Evolutionary conservation across 1,284 basidiomycete species (phyloP), one percentile per base, ranked within the genome.

Genomic region (Anthracocystis panici-leucophaei): DNA sequence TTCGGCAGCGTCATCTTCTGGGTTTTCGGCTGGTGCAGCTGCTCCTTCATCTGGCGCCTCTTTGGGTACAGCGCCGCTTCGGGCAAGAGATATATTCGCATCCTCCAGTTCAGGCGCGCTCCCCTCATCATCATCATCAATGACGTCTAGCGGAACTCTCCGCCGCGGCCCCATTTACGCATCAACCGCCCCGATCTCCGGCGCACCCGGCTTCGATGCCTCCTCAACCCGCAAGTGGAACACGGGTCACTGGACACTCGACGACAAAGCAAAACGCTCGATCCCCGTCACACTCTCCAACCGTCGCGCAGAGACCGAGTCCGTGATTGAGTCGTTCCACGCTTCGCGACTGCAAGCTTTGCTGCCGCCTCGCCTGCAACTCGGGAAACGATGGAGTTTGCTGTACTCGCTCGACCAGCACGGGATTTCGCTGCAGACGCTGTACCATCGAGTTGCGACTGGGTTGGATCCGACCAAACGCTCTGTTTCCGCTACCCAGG

Each of bases 331-430:
- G 23, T 18, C 57, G 1, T 81, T 75, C 64, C 82, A 82, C 49
- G 81, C 83, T 7, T 61, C 80, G 9, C 73, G 74, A 0, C 8
- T 84, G 14, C 82, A 84, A 54, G 77, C 81, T 5, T 31, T 63
- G 18, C 64, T 98, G 1, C 93, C 96, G 0, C 90, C 94, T 0
- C 89, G 97, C 18, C 89, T 91, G 18, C 91, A 92, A 5, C 89
- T 98, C 5, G 89, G 92, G 0, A 88, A 89, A 7, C 87, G 88
- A n/a, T 98, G 96, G 96, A 89, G 89, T 0, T 88, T 98, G 3
- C 86, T 97, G 1, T 98, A 97, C 86, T 95, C 93, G 11, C 88
- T 97, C 18, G 96, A 99, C 81, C 95, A 97, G 84, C 93, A 98
- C 75, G 96, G 96, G 0, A 94, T 95, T 50, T 95, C 93, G 10